These are phyloP conservation scores for Mycothermus thermophilus DNA, from an alignment of 495 filamentous ascomycete genomes.

Conservation along the genomic window DNA sequence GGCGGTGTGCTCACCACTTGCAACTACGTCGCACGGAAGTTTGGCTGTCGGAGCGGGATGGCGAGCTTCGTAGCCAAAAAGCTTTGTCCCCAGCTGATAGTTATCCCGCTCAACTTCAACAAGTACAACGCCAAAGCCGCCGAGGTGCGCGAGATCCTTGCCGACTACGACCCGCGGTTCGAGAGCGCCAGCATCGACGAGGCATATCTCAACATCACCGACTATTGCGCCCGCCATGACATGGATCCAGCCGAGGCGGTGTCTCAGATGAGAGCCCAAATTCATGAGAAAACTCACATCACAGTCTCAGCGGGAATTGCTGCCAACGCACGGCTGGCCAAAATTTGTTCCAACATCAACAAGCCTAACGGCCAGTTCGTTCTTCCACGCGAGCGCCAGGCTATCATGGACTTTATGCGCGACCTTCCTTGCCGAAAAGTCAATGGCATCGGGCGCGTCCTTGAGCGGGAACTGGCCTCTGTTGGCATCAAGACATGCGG, in stretches of 20 bases:
- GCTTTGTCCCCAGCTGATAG: slow-evolving; percentile 78
- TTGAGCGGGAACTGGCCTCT: slow-evolving; percentile 82
- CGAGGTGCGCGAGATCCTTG: slow-evolving; percentile 72
- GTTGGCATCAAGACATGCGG: slow-evolving; percentile 83
- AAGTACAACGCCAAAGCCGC: slow-evolving; percentile 87
- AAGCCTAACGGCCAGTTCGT: slow-evolving; percentile 91
- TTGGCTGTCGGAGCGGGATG: slow-evolving; percentile 87
- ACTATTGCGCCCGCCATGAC: slow-evolving; percentile 59
- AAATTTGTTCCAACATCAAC: slow-evolving; percentile 87
- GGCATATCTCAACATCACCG: slow-evolving; percentile 89
- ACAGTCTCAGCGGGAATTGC: slow-evolving; percentile 93
- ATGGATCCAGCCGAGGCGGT: slow-evolving; percentile 61
- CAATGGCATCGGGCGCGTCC: slow-evolving; percentile 84
- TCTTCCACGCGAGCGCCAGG: slow-evolving; percentile 51
- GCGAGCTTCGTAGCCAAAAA: slow-evolving; percentile 90
- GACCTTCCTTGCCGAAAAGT: slow-evolving; percentile 75
- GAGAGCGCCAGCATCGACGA: slow-evolving; percentile 92
- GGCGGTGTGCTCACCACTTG: slow-evolving; percentile 86
- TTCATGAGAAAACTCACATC: slow-evolving; percentile 64
- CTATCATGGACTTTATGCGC: slow-evolving; percentile 76
- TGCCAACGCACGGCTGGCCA: slow-evolving; percentile 82
- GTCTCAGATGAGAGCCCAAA: slow-evolving; percentile 57
- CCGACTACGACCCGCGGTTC: slow-evolving; percentile 76
- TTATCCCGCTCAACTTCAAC: slow-evolving; percentile 69
- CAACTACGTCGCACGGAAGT: slow-evolving; percentile 85